phyloP scores from a whole-genome alignment of 1,139 yeast genomes.

The Diutina sp. region DNA sequence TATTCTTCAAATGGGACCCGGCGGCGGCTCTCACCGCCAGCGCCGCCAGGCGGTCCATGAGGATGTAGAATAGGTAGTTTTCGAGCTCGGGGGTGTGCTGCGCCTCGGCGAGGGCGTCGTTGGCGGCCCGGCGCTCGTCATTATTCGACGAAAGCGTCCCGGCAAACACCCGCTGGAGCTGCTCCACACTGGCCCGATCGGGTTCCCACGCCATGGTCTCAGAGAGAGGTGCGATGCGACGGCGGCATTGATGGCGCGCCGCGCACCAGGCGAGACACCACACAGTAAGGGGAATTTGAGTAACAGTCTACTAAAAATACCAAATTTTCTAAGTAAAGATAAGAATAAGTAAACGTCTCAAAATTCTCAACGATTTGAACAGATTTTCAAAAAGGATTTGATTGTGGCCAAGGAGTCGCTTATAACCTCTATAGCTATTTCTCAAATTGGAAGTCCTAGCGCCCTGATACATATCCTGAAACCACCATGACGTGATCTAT shows the following conservation, averaged over 20 bases:
- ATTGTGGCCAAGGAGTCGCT: no score
- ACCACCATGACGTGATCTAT: no score
- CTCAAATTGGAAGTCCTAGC: no score
- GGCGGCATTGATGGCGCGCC: background rate
- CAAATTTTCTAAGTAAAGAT: no score
- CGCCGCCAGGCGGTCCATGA: slow-evolving; percentile 40
- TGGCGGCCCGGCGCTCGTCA: slow-evolving; percentile 43
- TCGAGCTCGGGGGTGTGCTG: slow-evolving; percentile 61
- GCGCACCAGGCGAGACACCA: background rate
- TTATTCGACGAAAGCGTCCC: slow-evolving; percentile 55
- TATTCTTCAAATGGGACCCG: slow-evolving; percentile 74
- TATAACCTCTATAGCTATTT: no score
- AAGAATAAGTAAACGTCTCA: no score
- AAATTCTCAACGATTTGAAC: no score
- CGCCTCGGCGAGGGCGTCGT: slow-evolving; percentile 57
- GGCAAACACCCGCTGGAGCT: slow-evolving; percentile 47
- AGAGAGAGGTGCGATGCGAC: background rate
- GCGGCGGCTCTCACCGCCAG: slow-evolving; percentile 76
- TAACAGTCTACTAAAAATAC: no score
- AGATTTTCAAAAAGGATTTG: no score
- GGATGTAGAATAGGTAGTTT: slow-evolving; percentile 61
- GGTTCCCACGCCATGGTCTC: slow-evolving; percentile 37
- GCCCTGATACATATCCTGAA: no score
- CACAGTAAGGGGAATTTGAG: no score
- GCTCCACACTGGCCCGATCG: slow-evolving; percentile 45